Percentiles rank a stretch among this genome's conserved stretches.
Evolutionary conservation across 768 basidiomycete species (phyloP).

Genomic region (Leucosporidium scottii): DNA sequence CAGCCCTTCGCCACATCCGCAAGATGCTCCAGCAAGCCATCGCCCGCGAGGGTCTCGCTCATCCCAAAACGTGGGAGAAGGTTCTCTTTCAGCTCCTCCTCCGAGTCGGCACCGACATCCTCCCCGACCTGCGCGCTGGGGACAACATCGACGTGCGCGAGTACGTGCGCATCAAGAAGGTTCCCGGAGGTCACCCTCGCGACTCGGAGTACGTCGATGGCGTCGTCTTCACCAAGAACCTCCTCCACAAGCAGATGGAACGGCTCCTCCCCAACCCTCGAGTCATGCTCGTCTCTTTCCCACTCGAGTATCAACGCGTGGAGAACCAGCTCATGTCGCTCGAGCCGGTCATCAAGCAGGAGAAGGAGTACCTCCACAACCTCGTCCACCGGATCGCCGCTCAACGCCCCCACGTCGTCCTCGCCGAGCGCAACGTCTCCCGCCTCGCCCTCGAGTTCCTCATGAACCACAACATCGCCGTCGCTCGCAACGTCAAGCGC

Average conservation of each 20-base stretch:
- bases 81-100: constrained; percentile 72
- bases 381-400: constrained; percentile 84
- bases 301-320: constrained; percentile 68
- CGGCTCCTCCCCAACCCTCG: constrained; percentile 74
- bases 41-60: constrained; percentile 69
- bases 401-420: constrained; percentile 79
- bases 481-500: constrained; percentile 80
- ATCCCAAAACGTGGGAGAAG: constrained; percentile 80
- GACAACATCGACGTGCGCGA: constrained; percentile 90
- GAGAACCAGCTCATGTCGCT: constrained; percentile 80
- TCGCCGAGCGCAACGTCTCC: constrained; percentile 87
- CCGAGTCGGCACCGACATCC: constrained; percentile 63
- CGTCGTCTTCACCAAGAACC: constrained; percentile 94
- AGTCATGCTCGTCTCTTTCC: constrained; percentile 78
- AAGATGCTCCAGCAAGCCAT: constrained; percentile 88
- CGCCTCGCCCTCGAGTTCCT: constrained; percentile 81
- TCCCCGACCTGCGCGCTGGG: constrained; percentile 42
- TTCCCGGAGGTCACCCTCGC: constrained; percentile 81
- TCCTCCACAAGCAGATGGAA: constrained; percentile 92
- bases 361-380: constrained; percentile 84
- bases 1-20: constrained; percentile 55
- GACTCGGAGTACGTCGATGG: constrained; percentile 98
- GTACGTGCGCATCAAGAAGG: constrained; percentile 97
- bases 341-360: constrained; percentile 81
- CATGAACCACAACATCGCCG: constrained; percentile 74